Percentiles rank a stretch among this genome's conserved stretches.
These are phyloP conservation scores for Melanogaster broomeanus DNA, from an alignment of 768 basidiomycete genomes.

Conservation along the genomic window DNA sequence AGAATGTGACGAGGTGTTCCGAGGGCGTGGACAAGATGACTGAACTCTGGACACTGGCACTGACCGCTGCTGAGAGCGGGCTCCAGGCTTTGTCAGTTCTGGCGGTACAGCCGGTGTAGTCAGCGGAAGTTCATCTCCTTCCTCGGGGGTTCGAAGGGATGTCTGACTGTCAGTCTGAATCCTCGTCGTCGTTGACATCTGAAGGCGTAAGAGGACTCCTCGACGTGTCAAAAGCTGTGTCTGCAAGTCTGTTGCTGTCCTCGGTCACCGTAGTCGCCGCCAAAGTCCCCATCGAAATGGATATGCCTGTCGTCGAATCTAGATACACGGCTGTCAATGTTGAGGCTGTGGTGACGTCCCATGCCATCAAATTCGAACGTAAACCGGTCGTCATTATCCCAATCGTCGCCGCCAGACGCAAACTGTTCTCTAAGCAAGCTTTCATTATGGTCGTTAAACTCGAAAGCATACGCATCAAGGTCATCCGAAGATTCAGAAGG, in stretches of 20 bases:
- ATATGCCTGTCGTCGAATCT: conserved; percentile 4
- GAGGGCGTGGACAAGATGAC: conserved; percentile 30
- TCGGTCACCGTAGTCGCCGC: conserved; percentile 5
- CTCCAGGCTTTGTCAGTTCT: neutral
- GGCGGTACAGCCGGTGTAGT: neutral
- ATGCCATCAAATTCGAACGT: conserved; percentile 18
- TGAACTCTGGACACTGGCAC: conserved; percentile 19
- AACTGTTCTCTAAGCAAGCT: conserved; percentile 28
- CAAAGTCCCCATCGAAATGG: conserved; percentile 10
- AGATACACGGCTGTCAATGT: neutral
- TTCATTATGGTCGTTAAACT: conserved; percentile 24
- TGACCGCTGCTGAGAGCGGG: neutral
- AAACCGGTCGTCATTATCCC: conserved; percentile 24
- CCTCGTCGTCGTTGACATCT: conserved; percentile 30
- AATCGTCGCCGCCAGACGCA: conserved; percentile 15
- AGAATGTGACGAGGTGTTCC: conserved; percentile 11
- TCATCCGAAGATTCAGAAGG: conserved; percentile 8
- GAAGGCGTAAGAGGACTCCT: conserved; percentile 20
- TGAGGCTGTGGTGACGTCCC: neutral
- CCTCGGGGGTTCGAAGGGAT: conserved; percentile 28
- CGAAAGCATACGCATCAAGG: conserved; percentile 22
- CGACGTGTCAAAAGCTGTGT: conserved; percentile 21
- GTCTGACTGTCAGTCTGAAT: conserved; percentile 28
- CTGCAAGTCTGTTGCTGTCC: conserved; percentile 3
- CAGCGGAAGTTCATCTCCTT: conserved; percentile 19